Evolutionary conservation across 495 filamentous ascomycete genomes (phyloP).

Genomic region (Thermothielavioides terrestris): DNA sequence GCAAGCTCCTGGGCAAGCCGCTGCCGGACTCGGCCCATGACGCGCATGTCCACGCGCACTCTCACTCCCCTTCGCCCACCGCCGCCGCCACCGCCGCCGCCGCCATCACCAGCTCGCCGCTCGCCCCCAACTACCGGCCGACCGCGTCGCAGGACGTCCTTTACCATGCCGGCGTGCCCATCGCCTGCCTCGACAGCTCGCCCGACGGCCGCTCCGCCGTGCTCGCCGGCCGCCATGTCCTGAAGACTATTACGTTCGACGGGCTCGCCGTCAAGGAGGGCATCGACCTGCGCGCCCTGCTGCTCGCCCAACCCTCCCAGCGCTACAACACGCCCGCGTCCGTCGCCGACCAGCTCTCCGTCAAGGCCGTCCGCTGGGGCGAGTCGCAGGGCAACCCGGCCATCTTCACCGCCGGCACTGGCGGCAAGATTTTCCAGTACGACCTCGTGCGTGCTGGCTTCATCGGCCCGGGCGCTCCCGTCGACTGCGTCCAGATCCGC

Average conservation of each 20-base stretch:
- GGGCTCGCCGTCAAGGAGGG: slow-evolving; percentile 64
- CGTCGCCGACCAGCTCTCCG: slow-evolving; percentile 63
- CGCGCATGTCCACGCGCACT: too few species aligned
- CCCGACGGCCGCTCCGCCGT: slow-evolving; percentile 67
- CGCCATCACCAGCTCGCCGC: slow-evolving; percentile 31
- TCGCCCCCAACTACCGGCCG: slow-evolving; percentile 42
- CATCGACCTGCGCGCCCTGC: slow-evolving; percentile 68
- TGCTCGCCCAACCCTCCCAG: slow-evolving; percentile 58
- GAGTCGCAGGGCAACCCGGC: slow-evolving; percentile 38
- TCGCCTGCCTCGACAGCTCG: slow-evolving; percentile 70
- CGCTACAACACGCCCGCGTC: slow-evolving; percentile 45
- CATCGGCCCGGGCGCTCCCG: slow-evolving; percentile 36
- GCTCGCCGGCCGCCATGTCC: slow-evolving; percentile 71
- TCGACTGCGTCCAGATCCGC: slow-evolving; percentile 61
- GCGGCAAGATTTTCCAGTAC: slow-evolving; percentile 80
- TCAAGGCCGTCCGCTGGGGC: slow-evolving; percentile 80
- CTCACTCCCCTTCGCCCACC: too few species aligned
- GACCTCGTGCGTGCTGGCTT: slow-evolving; percentile 56
- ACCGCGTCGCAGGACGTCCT: slow-evolving; percentile 63
- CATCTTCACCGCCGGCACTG: slow-evolving; percentile 76
- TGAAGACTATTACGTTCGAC: slow-evolving; percentile 72
- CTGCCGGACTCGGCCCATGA: slow-evolving; percentile 31
- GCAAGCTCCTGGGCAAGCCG: slow-evolving; percentile 43
- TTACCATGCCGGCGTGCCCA: slow-evolving; percentile 63
- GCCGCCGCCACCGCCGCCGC: slow-evolving; percentile 10